Evolutionary conservation across 1,139 yeast genomes (phyloP), one percentile per base, ranked within the genome.

Genomic region (Candida pseudocylindracea): DNA sequence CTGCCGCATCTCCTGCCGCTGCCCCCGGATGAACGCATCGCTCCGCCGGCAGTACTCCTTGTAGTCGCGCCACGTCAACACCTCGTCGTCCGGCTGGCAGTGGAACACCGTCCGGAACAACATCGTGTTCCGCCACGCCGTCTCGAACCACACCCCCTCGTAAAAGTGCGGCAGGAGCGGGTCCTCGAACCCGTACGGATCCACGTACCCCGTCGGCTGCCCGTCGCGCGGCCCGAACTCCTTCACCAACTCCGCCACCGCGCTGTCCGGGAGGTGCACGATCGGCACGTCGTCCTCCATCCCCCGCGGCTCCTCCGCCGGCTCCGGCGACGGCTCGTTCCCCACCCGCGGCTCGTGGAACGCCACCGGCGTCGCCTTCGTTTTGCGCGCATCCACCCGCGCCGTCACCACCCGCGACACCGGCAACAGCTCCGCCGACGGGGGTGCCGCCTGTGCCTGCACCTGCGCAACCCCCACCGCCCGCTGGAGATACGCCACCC

Each of bases 11-110:
- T 57, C 65, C 29, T 49, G 50, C 26, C 46, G 49, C 38, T 61
- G 88, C 10, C 71, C 63, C 29, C 60, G 43, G 31, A 51, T 48
- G 45, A 76, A 76, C 0, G 74, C 78, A 27, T 60, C 54, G 34
- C 57, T 60, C 42, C 75, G 49, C 35, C 63, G 66, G 32, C 67
- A 63, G 48, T 61, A 79, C 29, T 64, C 71, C 47, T 80, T 83
- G 49, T 83, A 91, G 33, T 81, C 93, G 36, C 67, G 67, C 99
- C 99, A 91, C 0, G 88, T 67, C 15, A 63, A 60, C 10, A 88
- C 96, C 11, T 67, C 60, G 47, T 88, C 81, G 50, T 91, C 98
- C 0, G 99, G 99, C 48, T 88, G 96, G 40, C 83, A 72, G 41
- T 85, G 88, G 62, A 91, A 91, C 2, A 88, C 81, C 51, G 75